Percentiles rank a stretch among this genome's conserved stretches.
Conservation (phyloP, 768 basidiomycete species). For the Atractiella rhizophila region DNA sequence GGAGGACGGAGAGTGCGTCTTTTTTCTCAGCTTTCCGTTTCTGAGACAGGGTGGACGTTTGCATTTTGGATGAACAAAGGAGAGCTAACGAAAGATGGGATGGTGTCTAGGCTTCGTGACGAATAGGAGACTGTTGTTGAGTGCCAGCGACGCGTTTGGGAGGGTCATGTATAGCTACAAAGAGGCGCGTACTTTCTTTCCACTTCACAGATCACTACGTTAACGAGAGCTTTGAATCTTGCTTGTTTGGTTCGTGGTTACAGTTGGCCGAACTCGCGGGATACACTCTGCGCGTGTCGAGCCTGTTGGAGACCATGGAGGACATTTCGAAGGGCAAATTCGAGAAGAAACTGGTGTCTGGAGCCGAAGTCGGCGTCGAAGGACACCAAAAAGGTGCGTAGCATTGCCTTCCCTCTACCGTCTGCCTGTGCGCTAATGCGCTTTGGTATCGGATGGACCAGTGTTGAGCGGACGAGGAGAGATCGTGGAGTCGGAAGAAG, state of each 20-base stretch:
- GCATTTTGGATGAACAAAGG: not conserved
- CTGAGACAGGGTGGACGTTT: not conserved
- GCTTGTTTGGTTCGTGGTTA: conserved; percentile 14
- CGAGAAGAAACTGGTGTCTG: conserved; percentile 62
- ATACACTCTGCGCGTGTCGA: conserved; percentile 72
- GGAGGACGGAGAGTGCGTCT: conserved; percentile 58
- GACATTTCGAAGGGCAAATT: conserved; percentile 63
- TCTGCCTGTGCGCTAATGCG: conserved; percentile 1
- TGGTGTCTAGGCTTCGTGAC: conserved; percentile 69
- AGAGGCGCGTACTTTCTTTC: conserved; percentile 13
- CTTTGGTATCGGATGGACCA: conserved; percentile 17
- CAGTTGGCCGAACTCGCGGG: conserved; percentile 87
- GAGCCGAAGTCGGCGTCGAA: conserved; percentile 27
- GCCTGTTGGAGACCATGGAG: conserved; percentile 67
- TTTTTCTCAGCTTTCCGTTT: not conserved
- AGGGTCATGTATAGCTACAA: conserved; percentile 95
- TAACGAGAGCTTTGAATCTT: not conserved
- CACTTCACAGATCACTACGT: too few relatives aligned
- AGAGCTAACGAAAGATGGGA: not conserved
- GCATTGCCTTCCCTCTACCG: not conserved
- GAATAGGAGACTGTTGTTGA: conserved; percentile 29
- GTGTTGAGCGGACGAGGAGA: conserved; percentile 56
- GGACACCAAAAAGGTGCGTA: conserved; percentile 50
- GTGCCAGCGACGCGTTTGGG: conserved; percentile 54
- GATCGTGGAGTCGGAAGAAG: conserved; percentile 54